Percentiles rank a stretch among this genome's conserved stretches.
Evolutionary conservation across 805 yeast genomes (phyloP).

Genomic region (Cyberlindnera maritima): DNA sequence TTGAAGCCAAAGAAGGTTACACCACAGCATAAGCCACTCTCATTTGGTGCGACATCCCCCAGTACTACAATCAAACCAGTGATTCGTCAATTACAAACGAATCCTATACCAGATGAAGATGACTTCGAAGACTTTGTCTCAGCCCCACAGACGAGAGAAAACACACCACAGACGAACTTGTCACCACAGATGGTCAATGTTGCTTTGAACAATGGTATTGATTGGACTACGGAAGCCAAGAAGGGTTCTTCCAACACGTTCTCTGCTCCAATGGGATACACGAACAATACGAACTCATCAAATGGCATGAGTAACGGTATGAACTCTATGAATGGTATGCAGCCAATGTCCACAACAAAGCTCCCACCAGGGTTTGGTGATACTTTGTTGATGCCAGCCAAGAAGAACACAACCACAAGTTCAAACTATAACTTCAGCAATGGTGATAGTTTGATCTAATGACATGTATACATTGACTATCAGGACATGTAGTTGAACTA

Average conservation of each 20-base stretch:
- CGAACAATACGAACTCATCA: conserved; percentile 1
- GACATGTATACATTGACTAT: no score
- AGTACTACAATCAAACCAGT: conserved; percentile 14
- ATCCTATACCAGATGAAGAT: conserved; percentile 23
- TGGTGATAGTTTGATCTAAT: conserved; percentile 19
- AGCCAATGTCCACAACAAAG: conserved; percentile 7
- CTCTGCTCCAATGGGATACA: neutral
- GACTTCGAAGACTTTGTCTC: conserved; percentile 31
- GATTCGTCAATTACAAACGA: conserved; percentile 15
- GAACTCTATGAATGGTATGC: neutral
- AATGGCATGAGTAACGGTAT: neutral
- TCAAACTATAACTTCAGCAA: conserved; percentile 8
- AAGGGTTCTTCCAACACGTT: neutral
- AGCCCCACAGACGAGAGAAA: conserved; percentile 26
- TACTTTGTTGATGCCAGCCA: conserved; percentile 32
- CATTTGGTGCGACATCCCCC: conserved; percentile 21
- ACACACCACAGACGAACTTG: neutral
- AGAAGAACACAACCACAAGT: conserved; percentile 18
- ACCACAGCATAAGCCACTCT: neutral
- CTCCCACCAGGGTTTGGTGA: conserved; percentile 44
- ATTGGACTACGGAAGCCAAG: conserved; percentile 25
- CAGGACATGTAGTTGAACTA: neutral
- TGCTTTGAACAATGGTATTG: conserved; percentile 11
- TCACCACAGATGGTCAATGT: conserved; percentile 5
- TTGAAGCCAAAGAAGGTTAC: conserved; percentile 16